Evolutionary conservation across 2,329 filamentous ascomycete species (phyloP), one percentile per base, ranked within the genome.

Genomic region (Penicillium paneum): DNA sequence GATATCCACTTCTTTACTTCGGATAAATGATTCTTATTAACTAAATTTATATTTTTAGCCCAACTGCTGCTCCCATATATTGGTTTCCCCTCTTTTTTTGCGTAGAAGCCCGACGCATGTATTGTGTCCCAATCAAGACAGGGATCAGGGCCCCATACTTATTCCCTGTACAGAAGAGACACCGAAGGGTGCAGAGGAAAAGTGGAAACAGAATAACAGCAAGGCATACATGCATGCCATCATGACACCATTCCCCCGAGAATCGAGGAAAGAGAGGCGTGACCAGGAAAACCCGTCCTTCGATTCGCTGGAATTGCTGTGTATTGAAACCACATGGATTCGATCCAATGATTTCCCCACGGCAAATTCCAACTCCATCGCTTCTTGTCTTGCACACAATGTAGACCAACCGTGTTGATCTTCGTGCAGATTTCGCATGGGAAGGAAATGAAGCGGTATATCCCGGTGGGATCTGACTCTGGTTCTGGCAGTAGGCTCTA

Each of bases 51-150:
- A 42, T 43, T 38, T 36, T 43, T 36, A 19, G 38, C 38, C 19
- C 11, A 49, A 40, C 13, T 44, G 11, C 3, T 29, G 17, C 41
- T 29, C 24, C 29, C 35, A 35, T 48, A 36, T 38, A 35, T 38
- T 52, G 26, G 26, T 13, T 42, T 40, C 39, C 51, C 51, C 51
- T 39, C 39, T 38, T 49, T 38, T 48, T 39, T 26, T 31, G 19
- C 19, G 28, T 50, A 54, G 49, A 52, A 52, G 52, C 52, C 52
- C 32, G 46, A 54, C 46, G 46, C 34, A 54, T 54, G 52, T 50
- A 50, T 29, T 34, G 52, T 50, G 52, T 54, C 52, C 52, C 46
- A 50, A 54, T 44, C 46, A 42, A 50, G 42, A 44, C 52, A 54
- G 40, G 46, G 46, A 54, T 54, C 45, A 42, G 26, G 24, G 13